Evolutionary conservation across 495 filamentous ascomycete genomes (phyloP).

Genomic region (Podospora sp.): DNA sequence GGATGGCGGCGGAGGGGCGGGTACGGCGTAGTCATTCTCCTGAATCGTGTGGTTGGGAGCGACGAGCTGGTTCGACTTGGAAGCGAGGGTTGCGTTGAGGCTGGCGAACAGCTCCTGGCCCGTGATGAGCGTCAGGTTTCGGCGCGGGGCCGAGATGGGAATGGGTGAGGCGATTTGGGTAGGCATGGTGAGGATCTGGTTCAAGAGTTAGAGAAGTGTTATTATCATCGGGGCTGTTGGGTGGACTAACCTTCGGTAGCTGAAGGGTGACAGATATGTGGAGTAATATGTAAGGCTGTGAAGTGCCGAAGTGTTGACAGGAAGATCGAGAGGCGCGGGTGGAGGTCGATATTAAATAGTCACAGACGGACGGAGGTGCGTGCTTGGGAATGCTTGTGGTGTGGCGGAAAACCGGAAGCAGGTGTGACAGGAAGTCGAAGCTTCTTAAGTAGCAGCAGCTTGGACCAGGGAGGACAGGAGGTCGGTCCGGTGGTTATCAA

Average conservation of each 20-base stretch:
- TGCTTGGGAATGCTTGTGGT: not conserved
- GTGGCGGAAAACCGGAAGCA: constrained; percentile 8
- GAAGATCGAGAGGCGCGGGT: constrained; percentile 7
- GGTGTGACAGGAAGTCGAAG: constrained; percentile 14
- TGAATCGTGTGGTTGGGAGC: constrained; percentile 49
- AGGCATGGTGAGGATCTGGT: constrained; percentile 44
- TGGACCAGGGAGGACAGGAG: constrained; percentile 14
- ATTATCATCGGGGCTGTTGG: not conserved
- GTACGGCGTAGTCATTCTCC: constrained; percentile 54
- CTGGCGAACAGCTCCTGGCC: constrained; percentile 52
- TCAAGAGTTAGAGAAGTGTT: not conserved
- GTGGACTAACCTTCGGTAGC: not conserved
- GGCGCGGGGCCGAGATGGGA: constrained; percentile 45
- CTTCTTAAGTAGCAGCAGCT: constrained; percentile 14
- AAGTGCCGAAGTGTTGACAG: constrained; percentile 11
- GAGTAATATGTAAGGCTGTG: not conserved
- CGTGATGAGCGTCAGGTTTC: constrained; percentile 39
- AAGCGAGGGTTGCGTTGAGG: constrained; percentile 47
- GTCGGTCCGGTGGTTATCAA: constrained; percentile 19
- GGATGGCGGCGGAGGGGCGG: constrained; percentile 53
- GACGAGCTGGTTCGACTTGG: constrained; percentile 39
- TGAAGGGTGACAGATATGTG: not conserved
- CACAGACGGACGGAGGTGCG: constrained; percentile 1
- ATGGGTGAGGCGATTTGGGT: constrained; percentile 48
- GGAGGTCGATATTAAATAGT: constrained; percentile 32